Base-by-base conservation (phyloP, 441 rosid genomes). In the Bocquillonia castaneifolia region DNA sequence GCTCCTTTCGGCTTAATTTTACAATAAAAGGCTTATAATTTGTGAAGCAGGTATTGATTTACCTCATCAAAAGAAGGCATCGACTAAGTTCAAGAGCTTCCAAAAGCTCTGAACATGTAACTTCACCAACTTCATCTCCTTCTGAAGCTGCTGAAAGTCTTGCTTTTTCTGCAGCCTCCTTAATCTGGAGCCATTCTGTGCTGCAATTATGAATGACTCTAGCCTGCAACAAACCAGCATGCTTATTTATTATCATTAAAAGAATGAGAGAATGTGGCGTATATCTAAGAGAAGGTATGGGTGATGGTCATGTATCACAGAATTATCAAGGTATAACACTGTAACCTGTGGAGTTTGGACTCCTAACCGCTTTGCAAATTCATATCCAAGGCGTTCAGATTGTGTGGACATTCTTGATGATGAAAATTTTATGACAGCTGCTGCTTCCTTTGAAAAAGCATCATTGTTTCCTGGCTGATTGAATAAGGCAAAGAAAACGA, bases 401-500 rank as follows among this genome's bases (percentile, higher is more conserved):
- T 92, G 98, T 1, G 96, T 91, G 76, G 99, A 95, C 98, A 92
- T 95, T 87, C 99, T 89, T 29, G 99, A 95, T 6, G 99, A 95
- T n/a, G 99, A 82, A 78, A 95, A 92, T 85, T 95, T 95, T 69
- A 95, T 90, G 80, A 95, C 99, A 23, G 99, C 98, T 50, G 92
- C 99, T 64, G 93, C 97, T 78, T 95, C 98, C 72, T 79, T 90
- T 2, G 78, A 75, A 73, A 75, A 60, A 77, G 76, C 59, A 67
- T 88, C 90, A 67, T 69, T 81, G 66, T 37, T 23, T 62, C 73
- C 78, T 56, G 80, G 79, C 63, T 84, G 88, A 69, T 81, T 87
- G 84, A 92, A 88, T 64, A 95, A 76, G 55, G 95, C 98, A 86
- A 95, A 95, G 89, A 95, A 92, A 68, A 95, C 99, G 78, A 95